Evolutionary conservation across 306 rosid species (phyloP).

Genomic region (Quercus bicolor): DNA sequence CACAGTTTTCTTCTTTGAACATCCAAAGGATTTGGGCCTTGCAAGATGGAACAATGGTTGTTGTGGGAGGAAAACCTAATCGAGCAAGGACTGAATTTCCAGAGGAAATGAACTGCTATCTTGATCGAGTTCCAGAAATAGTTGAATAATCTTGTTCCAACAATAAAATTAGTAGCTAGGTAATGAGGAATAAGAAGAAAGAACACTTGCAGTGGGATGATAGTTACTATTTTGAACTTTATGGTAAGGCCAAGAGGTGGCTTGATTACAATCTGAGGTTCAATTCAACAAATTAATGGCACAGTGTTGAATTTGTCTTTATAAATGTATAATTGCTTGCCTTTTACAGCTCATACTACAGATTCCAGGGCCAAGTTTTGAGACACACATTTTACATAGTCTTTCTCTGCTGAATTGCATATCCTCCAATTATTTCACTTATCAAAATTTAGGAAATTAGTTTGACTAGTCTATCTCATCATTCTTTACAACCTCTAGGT

Average conservation of each 20-base stretch:
- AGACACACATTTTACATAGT: background rate
- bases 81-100: conserved; percentile 79
- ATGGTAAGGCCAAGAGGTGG: no score
- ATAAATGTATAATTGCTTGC: background rate
- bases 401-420: background rate
- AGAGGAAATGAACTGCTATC: conserved; percentile 53
- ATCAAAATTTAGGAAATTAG: no score
- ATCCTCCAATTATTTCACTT: background rate
- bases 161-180: conserved; percentile 42
- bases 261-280: no score
- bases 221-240: background rate
- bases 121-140: conserved; percentile 72
- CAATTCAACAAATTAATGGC: no score
- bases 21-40: conserved; percentile 71
- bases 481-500: no score
- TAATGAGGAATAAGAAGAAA: conserved; percentile 19
- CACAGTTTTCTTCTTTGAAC: conserved; percentile 20
- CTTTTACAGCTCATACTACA: no score
- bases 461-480: no score
- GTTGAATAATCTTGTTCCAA: conserved; percentile 49
- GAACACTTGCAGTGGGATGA: background rate
- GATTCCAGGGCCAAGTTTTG: background rate
- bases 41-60: conserved; percentile 83
- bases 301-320: background rate
- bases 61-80: conserved; percentile 79